Percentiles rank a stretch among this genome's conserved stretches.
phyloP scores from a whole-genome alignment of 495 filamentous ascomycete species.

The Penicillium egyptiacum region DNA sequence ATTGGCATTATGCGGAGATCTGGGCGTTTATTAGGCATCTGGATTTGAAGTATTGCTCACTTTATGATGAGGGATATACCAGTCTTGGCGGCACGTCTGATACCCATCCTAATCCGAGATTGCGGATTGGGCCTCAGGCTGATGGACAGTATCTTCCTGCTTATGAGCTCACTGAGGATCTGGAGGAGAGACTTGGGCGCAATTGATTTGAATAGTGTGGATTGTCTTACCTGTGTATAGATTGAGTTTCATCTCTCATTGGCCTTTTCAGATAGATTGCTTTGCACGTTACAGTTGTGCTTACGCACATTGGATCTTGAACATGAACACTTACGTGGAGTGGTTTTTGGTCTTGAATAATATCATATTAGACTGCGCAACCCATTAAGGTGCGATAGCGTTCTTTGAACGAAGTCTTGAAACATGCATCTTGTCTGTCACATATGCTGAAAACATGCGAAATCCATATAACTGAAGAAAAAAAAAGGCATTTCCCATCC shows the following conservation, averaged over 20 bases:
- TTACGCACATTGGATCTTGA: neutral
- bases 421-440: conserved; percentile 21
- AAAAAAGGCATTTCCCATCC: neutral
- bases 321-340: neutral
- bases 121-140: conserved; percentile 49
- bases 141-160: conserved; percentile 67
- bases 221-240: conserved; percentile 19
- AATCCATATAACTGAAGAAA: conserved; percentile 11
- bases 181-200: conserved; percentile 81
- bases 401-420: conserved; percentile 13
- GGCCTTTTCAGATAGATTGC: conserved; percentile 20
- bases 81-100: conserved; percentile 86
- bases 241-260: conserved; percentile 6
- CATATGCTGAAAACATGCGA: conserved; percentile 20
- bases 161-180: conserved; percentile 80
- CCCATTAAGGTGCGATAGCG: neutral
- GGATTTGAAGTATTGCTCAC: conserved; percentile 72
- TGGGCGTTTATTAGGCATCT: conserved; percentile 88
- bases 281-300: conserved; percentile 7
- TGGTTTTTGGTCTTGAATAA: conserved; percentile 11
- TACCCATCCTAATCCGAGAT: conserved; percentile 82
- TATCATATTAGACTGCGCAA: conserved; percentile 20
- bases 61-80: conserved; percentile 87
- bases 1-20: conserved; percentile 96
- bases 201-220: conserved; percentile 43